phyloP scores from a whole-genome alignment of 2,329 filamentous ascomycete species.

The Eutypella sp. region DNA sequence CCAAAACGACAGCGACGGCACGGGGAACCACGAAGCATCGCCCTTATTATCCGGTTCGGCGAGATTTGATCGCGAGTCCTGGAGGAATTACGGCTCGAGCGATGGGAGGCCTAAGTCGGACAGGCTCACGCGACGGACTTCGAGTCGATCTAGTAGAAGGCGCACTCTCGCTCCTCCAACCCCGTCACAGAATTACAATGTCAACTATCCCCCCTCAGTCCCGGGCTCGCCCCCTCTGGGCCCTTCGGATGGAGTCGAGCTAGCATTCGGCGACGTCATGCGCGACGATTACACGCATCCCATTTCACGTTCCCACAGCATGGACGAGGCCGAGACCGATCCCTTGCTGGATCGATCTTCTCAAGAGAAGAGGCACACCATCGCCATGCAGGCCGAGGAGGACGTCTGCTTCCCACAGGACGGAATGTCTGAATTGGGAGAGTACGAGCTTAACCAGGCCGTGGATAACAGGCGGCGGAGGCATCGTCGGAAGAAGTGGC shows the following conservation, averaged over 20 bases:
- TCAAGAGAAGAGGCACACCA: slow-evolving; percentile 49
- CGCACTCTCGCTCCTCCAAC: slow-evolving; percentile 25
- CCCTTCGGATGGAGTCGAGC: slow-evolving; percentile 42
- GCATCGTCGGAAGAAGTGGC: slow-evolving; percentile 63
- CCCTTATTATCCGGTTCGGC: slow-evolving; percentile 47
- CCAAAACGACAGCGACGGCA: slow-evolving; percentile 37
- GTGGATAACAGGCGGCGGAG: slow-evolving; percentile 52
- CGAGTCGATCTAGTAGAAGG: slow-evolving; percentile 44
- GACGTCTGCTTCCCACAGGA: slow-evolving; percentile 91
- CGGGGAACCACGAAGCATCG: slow-evolving; percentile 48
- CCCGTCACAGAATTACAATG: slow-evolving; percentile 48
- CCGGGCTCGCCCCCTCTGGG: slow-evolving; percentile 56
- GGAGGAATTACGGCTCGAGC: slow-evolving; percentile 37
- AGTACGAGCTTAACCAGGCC: slow-evolving; percentile 60
- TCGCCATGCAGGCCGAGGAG: slow-evolving; percentile 64
- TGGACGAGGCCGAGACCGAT: slow-evolving; percentile 17
- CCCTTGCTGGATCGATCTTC: slow-evolving; percentile 27
- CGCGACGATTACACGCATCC: slow-evolving; percentile 53
- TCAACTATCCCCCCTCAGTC: slow-evolving; percentile 66
- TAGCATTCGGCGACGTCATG: slow-evolving; percentile 65
- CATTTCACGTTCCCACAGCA: slow-evolving; percentile 14
- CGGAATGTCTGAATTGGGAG: slow-evolving; percentile 71
- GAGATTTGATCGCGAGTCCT: slow-evolving; percentile 28
- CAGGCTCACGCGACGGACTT: slow-evolving; percentile 39
- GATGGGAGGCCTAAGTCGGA: slow-evolving; percentile 31